Evolutionary conservation across 169 alveolate genomes (phyloP).

Genomic region (Plasmodium knowlesi): DNA sequence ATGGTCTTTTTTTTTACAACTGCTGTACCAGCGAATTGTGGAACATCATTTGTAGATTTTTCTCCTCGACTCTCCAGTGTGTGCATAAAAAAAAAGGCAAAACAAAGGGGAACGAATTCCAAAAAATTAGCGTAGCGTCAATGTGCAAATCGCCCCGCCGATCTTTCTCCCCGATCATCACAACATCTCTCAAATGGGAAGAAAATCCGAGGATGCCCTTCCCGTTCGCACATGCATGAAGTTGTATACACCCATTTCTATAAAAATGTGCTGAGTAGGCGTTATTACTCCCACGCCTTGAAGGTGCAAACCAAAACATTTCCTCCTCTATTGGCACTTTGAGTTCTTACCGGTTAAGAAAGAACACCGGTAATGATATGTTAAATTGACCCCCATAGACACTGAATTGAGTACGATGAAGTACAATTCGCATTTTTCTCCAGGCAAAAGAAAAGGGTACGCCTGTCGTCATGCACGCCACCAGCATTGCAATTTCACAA

Average conservation of each 20-base stretch:
- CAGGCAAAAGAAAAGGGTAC: not conserved
- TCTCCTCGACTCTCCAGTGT: not conserved
- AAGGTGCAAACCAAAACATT: not conserved
- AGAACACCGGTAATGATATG: not conserved
- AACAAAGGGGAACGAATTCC: not conserved
- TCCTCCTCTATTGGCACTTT: not conserved
- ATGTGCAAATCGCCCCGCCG: not conserved
- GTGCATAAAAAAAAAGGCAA: not conserved
- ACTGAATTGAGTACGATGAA: not conserved
- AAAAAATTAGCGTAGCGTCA: not conserved
- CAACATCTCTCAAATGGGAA: not conserved
- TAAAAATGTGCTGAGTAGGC: not conserved
- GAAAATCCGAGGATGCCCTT: not conserved
- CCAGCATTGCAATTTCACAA: not conserved
- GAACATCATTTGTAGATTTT: not conserved
- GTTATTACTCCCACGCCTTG: not conserved
- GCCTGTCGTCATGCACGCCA: not conserved
- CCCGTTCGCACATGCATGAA: not conserved
- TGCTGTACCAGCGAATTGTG: not conserved
- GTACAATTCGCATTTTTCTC: not conserved
- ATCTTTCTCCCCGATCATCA: not conserved
- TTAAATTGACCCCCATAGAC: not conserved
- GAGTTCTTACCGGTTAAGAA: not conserved
- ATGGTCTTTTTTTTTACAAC: not conserved
- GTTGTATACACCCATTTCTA: not conserved